Percentiles rank a stretch among this genome's conserved stretches.
phyloP scores from a whole-genome alignment of 2,329 filamentous ascomycete genomes.

The Penicillium sclerotiorum region DNA sequence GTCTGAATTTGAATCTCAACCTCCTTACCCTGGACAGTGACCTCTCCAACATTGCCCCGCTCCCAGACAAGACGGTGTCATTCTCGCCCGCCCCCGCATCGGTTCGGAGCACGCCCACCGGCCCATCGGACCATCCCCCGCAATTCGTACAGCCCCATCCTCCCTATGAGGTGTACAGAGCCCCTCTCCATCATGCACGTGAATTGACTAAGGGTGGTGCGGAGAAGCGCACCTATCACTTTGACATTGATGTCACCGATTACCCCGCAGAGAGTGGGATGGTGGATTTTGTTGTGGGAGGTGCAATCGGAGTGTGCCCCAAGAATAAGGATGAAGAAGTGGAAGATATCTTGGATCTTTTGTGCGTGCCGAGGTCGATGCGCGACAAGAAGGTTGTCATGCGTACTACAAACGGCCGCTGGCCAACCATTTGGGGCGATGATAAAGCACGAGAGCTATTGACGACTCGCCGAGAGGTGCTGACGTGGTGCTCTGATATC shows the following conservation, averaged over 20 bases:
- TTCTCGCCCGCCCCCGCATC: slow-evolving; percentile 52
- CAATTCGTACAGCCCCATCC: slow-evolving; percentile 92
- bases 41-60: slow-evolving; percentile 69
- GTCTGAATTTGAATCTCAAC: slow-evolving; percentile 74
- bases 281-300: slow-evolving; percentile 93
- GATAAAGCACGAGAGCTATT: slow-evolving; percentile 82
- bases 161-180: slow-evolving; percentile 87
- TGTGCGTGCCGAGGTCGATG: slow-evolving; percentile 78
- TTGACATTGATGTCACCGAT: slow-evolving; percentile 93
- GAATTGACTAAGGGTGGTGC: slow-evolving; percentile 86
- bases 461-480: slow-evolving; percentile 85
- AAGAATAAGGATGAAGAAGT: slow-evolving; percentile 78
- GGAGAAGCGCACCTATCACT: slow-evolving; percentile 96
- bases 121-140: slow-evolving; percentile 67
- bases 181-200: slow-evolving; percentile 80
- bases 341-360: slow-evolving; percentile 78
- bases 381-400: slow-evolving; percentile 82
- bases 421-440: slow-evolving; percentile 98
- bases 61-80: slow-evolving; percentile 75
- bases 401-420: slow-evolving; percentile 78
- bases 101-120: slow-evolving; percentile 35
- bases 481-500: slow-evolving; percentile 94
- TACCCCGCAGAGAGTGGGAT: slow-evolving; percentile 80
- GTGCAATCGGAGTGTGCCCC: slow-evolving; percentile 89
- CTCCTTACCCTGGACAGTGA: slow-evolving; percentile 70